Percentiles rank a stretch among this genome's conserved stretches.
Conservation (phyloP, 2,329 filamentous ascomycete genomes). For the Colletotrichum spinosum region DNA sequence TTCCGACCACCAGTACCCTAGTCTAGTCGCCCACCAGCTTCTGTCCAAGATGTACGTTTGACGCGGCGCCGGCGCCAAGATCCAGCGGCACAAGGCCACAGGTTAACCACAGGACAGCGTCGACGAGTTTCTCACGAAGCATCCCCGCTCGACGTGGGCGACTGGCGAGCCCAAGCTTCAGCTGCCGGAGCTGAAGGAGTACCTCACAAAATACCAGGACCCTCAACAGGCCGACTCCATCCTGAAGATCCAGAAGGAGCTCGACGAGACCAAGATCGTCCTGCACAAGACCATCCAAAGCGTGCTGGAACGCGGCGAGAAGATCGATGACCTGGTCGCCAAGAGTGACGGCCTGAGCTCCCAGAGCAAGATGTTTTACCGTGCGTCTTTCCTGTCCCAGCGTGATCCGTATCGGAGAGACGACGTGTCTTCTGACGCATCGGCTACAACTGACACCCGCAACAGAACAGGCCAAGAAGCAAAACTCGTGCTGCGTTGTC, state of each 20-base stretch:
- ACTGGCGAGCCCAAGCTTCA: slow-evolving; percentile 64
- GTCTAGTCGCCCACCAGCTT: slow-evolving; percentile 85
- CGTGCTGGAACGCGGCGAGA: slow-evolving; percentile 90
- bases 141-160: slow-evolving; percentile 77
- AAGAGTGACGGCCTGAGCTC: slow-evolving; percentile 93
- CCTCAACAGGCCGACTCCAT: slow-evolving; percentile 91
- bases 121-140: slow-evolving; percentile 85
- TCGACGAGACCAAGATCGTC: slow-evolving; percentile 97
- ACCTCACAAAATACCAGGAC: slow-evolving; percentile 82
- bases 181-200: slow-evolving; percentile 83
- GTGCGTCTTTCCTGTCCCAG: slow-evolving; percentile 57
- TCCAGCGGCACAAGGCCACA: neutral
- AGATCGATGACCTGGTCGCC: slow-evolving; percentile 92
- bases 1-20: slow-evolving; percentile 79
- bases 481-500: slow-evolving; percentile 80
- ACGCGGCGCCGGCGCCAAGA: neutral
- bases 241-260: slow-evolving; percentile 93
- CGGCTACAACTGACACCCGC: slow-evolving; percentile 4
- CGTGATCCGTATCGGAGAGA: neutral
- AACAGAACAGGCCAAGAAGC: slow-evolving; percentile 77
- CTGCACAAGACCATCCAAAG: slow-evolving; percentile 97
- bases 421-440: neutral
- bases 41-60: slow-evolving; percentile 72
- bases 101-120: slow-evolving; percentile 51
- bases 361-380: slow-evolving; percentile 99